These are phyloP conservation scores for Beta vulgaris DNA, from an alignment of 148 eudicot species.

Conservation along the genomic window DNA sequence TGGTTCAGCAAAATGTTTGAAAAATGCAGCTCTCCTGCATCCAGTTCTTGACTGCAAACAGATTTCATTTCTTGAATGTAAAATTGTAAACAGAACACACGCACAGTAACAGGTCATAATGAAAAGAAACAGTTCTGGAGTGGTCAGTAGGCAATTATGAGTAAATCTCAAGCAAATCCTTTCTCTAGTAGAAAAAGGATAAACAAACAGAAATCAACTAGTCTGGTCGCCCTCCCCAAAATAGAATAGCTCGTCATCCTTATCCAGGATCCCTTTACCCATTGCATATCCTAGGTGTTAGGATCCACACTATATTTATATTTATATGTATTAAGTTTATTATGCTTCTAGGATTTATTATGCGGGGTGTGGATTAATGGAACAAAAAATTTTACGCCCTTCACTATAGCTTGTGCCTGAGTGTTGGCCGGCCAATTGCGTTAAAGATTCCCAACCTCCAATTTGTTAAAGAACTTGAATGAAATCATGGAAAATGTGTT, in stretches of 20 bases:
- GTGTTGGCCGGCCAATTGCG: too few species aligned
- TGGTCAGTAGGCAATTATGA: neutral
- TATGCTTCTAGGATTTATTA: too few species aligned
- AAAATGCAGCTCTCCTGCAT: slow-evolving; percentile 87
- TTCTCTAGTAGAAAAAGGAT: neutral
- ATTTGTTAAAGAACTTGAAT: neutral
- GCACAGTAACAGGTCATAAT: neutral
- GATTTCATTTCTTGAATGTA: neutral
- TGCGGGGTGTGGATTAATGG: too few species aligned
- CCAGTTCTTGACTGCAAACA: slow-evolving; percentile 64
- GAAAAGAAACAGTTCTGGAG: neutral
- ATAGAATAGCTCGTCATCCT: too few species aligned
- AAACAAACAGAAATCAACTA: neutral
- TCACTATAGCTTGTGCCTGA: too few species aligned
- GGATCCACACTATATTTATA: too few species aligned
- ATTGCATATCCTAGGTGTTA: neutral
- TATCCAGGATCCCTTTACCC: neutral
- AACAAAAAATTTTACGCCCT: too few species aligned
- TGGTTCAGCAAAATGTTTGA: slow-evolving; percentile 91
- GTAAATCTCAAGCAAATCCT: neutral
- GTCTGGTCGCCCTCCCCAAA: neutral
- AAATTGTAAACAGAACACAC: neutral
- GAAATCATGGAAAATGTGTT: neutral
- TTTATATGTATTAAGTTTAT: too few species aligned
- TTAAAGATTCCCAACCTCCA: too few species aligned